Base-by-base conservation (phyloP, 768 basidiomycete species). In the Collybia sordida region DNA sequence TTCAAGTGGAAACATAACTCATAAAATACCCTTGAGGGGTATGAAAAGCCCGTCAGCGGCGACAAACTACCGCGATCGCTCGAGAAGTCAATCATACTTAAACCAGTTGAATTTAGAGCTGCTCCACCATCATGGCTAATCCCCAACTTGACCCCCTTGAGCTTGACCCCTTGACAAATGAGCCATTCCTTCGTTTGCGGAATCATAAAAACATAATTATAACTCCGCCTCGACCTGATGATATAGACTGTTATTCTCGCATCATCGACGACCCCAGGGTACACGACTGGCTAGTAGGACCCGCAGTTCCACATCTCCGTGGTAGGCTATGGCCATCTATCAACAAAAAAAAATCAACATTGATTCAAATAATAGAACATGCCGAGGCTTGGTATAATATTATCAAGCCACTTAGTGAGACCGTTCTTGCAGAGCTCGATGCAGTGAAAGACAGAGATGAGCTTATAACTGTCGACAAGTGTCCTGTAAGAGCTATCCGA, bases 401-500 rank as follows among this genome's bases (percentile, higher is more conserved):
- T 3, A 58, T 64, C 27, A 74, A 60, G 42, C 39, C 55, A 0
- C 50, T 50, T 8, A 63, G 70, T 1, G 68, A 74, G 35, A 58
- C 25, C 1, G 55, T 68, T 11, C 53, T 77, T 9, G 52, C 60
- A 42, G 66, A 72, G 37, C 53, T 71, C 7, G 60, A 65, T 19
- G 58, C 64, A 37, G 64, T 62, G 38, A 48, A 62, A 51, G 54
- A 62, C 35, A 27, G 52, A 19, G 21, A 57, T 18, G 51, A 52
- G 5, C 64, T 64, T 17, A 67, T 67, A 23, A 36, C 73, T 18
- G 71, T 83, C 2, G 72, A 64, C 1, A 60, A 57, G 0, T 78
- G 75, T 50, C 85, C 85, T 0, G 73, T 86, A 35, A 63, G 73
- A 39, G 59, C 60, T 44, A 62, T 86, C 21, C 69, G 86, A 34